Base-by-base conservation (phyloP, 169 alveolate species). In the Haemoproteus tartakovskyi region DNA sequence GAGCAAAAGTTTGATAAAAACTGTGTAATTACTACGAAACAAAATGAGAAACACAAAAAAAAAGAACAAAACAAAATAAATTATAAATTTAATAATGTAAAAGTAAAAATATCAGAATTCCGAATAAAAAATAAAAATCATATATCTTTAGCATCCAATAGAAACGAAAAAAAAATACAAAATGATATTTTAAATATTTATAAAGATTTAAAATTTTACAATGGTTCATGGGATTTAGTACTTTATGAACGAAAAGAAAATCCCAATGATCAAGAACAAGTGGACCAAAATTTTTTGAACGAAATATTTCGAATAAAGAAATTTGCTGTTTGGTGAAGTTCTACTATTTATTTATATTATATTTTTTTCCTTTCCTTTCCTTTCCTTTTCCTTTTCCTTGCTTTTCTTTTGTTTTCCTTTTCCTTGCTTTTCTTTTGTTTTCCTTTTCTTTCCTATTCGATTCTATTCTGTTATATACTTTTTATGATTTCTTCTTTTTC, bases 211-310 rank as follows among this genome's bases (percentile, higher is more conserved):
- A 70, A 70, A 16, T 24, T 43, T 37, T 19, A 70, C 29, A 70
- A 56, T 26, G 54, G 78, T 37, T n/a, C 74, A 2, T 70, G 84
- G 84, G 84, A 70, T 37, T 4, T 70, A 11, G 84, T 70, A 33
- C 30, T 70, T 70, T 70, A 30, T 48, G 84, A 70, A 60, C 57
- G 30, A 18, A 36, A 54, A 24, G 78, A 70, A 16, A 37, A 26
- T 60, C 3, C 9, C 5, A 14, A 18, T 22, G 26, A 40, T 24
- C 57, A 45, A 19, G 62, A 36, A 16, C 19, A 43, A 43, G 16
- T 9, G 0, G 16, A 36, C 11, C 54, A 70, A 26, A 29, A 47
- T 22, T 22, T 54, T 47, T 70, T 70, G 52, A 70, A 70, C 26
- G 84, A 70, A 56, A 56, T 70, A 26, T 70, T 70, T 21, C 30